Conservation (phyloP, 108 stramenopile species). For the Bacterosira constricta region DNA sequence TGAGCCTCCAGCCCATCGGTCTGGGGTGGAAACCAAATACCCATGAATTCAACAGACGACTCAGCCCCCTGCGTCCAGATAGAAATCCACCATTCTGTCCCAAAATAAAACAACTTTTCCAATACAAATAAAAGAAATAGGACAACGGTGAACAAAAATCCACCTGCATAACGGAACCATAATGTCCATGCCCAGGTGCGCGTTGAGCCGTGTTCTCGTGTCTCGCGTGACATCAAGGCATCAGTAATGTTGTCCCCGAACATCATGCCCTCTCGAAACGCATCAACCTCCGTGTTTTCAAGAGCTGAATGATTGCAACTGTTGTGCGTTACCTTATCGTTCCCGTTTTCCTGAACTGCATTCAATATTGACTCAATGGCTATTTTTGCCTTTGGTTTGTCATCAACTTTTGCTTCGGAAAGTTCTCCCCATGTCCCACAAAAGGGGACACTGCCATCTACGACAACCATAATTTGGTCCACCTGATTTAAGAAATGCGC, state of each 20-base stretch:
- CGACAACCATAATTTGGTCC: constrained; percentile 74
- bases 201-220: constrained; percentile 76
- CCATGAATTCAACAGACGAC: constrained; percentile 51
- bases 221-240: constrained; percentile 72
- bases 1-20: constrained; percentile 70
- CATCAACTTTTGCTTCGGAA: constrained; percentile 33
- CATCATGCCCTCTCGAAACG: constrained; percentile 17
- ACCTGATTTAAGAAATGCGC: constrained; percentile 80
- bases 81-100: constrained; percentile 86
- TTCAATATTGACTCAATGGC: constrained; percentile 76
- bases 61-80: constrained; percentile 69
- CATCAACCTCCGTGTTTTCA: constrained; percentile 5
- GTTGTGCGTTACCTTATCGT: background rate
- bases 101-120: constrained; percentile 80
- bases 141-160: constrained; percentile 50
- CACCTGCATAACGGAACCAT: constrained; percentile 88
- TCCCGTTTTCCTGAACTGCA: constrained; percentile 70
- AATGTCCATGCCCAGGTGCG: constrained; percentile 67
- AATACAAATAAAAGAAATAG: constrained; percentile 60
- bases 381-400: constrained; percentile 52
- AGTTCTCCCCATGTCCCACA: constrained; percentile 79
- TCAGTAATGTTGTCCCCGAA: constrained; percentile 20
- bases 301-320: constrained; percentile 16
- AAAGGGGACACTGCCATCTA: constrained; percentile 69
- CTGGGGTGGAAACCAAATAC: constrained; percentile 64